These are phyloP conservation scores for Trametes cubensis DNA, from an alignment of 768 basidiomycete genomes.

Conservation along the genomic window DNA sequence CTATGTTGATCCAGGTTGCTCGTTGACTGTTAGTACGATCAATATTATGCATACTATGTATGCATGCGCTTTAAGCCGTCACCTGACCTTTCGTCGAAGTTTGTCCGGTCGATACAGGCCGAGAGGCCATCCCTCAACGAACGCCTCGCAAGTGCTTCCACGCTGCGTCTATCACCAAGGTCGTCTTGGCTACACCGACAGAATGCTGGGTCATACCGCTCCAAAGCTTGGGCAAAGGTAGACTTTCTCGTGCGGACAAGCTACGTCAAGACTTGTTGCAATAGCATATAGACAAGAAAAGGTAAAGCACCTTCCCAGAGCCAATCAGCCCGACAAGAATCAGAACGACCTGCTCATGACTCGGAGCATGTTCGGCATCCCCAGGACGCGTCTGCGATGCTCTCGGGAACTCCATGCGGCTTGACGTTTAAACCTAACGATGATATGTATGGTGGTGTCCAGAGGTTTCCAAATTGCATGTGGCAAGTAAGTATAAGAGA, in stretches of 20 bases:
- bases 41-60: not conserved
- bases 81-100: constrained; percentile 63
- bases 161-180: constrained; percentile 65
- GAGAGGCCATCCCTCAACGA: constrained; percentile 61
- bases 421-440: too few species aligned
- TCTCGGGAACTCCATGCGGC: too few species aligned
- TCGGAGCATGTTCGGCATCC: not conserved
- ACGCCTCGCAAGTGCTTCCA: constrained; percentile 59
- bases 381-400: too few species aligned
- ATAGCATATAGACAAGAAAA: constrained; percentile 5
- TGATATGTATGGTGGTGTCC: too few species aligned
- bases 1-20: constrained; percentile 75
- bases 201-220: constrained; percentile 61
- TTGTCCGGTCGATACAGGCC: constrained; percentile 80
- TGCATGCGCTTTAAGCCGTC: not conserved
- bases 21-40: constrained; percentile 54
- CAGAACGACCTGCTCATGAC: constrained; percentile 51
- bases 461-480: too few species aligned
- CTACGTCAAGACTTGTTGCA: not conserved
- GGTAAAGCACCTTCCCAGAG: constrained; percentile 38
- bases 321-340: constrained; percentile 76
- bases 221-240: constrained; percentile 75
- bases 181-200: constrained; percentile 81
- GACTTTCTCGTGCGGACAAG: constrained; percentile 37
- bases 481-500: too few species aligned